Base-by-base conservation (phyloP, 148 eudicot species). In the Silene latifolia region DNA sequence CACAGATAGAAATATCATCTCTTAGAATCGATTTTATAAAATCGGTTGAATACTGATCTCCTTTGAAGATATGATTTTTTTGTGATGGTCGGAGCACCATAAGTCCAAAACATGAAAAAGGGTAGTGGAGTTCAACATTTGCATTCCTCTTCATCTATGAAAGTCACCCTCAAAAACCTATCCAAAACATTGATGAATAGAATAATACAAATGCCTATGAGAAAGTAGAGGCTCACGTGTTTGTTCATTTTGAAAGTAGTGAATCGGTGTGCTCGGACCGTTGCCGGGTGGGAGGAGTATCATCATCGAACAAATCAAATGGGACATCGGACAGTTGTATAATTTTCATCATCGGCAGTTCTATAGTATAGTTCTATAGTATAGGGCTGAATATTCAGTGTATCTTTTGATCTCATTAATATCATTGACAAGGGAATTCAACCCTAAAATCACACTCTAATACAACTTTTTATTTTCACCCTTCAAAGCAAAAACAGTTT, bases 131-230 rank as follows among this genome's bases (percentile, higher is more conserved):
- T 91, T 91, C 23, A 94, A 82, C 7, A 78, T 87, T 66, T 82
- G 88, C 90, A 89, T 83, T 20, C 93, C 98, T 72, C 98, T 72
- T 94, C 96, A 73, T 94, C 98, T 92, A 89, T 92, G 60, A 94
- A 94, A 1, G 96, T 87, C 4, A 94, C 98, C 25, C 97, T 78
- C 15, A 94, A 51, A 84, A 94, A 94, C 11, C 97, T 89, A 76
- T 94, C 96, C 7, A 92, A 74, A 13, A 85, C 84, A 32, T 2
- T 32, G 35, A 32, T 2, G 35, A 32, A 32, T 32, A 2, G 5
- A 32, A 32, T 32, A 32, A 32, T 32, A 32, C 35, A 32, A 32
- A 32, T 32, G 35, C 1, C 35, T 32, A 32, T 32, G 4, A 32
- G 35, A 32, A 32, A 32, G 5, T 32, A 32, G 35, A 32, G 5